Conservation (phyloP, 139 green algal genomes). For the Auxenochlorella pyrenoidosa region DNA sequence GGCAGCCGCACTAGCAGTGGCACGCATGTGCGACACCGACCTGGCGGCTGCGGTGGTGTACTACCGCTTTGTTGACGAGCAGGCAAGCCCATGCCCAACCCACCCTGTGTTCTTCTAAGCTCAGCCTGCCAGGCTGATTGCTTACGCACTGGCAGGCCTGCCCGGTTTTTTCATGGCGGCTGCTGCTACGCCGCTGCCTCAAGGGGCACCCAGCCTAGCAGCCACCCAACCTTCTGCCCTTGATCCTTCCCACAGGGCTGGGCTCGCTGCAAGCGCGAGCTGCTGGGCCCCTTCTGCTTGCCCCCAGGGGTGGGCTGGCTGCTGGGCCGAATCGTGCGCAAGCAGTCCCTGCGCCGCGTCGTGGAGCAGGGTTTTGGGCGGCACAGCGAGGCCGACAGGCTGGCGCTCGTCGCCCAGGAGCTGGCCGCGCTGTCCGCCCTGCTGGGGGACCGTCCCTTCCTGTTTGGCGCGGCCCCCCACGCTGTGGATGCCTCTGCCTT, state of each 20-base stretch:
- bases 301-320: neutral
- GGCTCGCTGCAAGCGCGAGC: neutral
- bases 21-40: conserved; percentile 14
- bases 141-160: neutral
- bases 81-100: neutral
- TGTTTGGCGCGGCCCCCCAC: neutral
- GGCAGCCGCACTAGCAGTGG: neutral
- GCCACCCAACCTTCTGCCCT: neutral
- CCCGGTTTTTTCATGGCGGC: too few species aligned
- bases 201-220: too few species aligned
- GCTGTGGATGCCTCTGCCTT: neutral
- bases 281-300: conserved; percentile 11
- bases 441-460: neutral
- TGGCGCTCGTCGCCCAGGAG: neutral
- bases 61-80: neutral
- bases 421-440: neutral
- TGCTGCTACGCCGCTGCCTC: too few species aligned
- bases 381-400: neutral
- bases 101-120: too few species aligned
- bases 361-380: conserved; percentile 11
- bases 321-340: neutral
- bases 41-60: neutral
- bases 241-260: neutral
- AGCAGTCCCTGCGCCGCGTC: neutral
- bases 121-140: too few species aligned